Evolutionary conservation across 2,329 filamentous ascomycete genomes (phyloP).

Genomic region (Alternaria rosae): DNA sequence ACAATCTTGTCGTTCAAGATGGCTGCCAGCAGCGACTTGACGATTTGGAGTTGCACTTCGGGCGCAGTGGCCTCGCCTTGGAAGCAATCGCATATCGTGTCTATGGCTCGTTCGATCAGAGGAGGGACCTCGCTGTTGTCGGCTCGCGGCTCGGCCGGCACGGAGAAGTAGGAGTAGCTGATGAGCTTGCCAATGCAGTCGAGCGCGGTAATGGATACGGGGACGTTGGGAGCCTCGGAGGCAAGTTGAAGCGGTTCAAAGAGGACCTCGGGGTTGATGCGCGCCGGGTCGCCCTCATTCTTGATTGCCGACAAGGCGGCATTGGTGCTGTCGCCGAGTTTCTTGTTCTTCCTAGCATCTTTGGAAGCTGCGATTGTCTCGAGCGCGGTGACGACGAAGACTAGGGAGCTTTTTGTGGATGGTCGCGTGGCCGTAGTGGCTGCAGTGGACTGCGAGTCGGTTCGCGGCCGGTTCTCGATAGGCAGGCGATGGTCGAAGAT

Average conservation of each 20-base stretch:
- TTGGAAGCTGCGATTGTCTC: slow-evolving; percentile 91
- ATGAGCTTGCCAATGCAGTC: slow-evolving; percentile 99
- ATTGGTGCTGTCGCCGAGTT: slow-evolving; percentile 81
- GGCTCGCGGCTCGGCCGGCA: slow-evolving; percentile 59
- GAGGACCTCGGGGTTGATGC: slow-evolving; percentile 88
- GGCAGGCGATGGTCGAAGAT: slow-evolving; percentile 46
- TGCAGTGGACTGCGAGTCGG: slow-evolving; percentile 66
- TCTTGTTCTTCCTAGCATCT: slow-evolving; percentile 86
- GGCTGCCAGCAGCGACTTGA: slow-evolving; percentile 93
- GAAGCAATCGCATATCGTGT: slow-evolving; percentile 99
- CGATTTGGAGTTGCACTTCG: slow-evolving; percentile 95
- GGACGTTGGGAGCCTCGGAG: slow-evolving; percentile 83
- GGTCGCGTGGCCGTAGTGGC: slow-evolving; percentile 60
- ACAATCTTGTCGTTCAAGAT: slow-evolving; percentile 99
- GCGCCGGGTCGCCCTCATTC: slow-evolving; percentile 74
- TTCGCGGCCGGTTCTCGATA: slow-evolving; percentile 55
- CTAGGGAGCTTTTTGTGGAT: slow-evolving; percentile 86
- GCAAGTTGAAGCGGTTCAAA: slow-evolving; percentile 92
- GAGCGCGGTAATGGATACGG: slow-evolving; percentile 86
- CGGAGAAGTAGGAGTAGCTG: slow-evolving; percentile 97
- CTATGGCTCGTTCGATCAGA: slow-evolving; percentile 95
- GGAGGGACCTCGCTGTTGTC: slow-evolving; percentile 62
- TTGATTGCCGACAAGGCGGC: slow-evolving; percentile 87
- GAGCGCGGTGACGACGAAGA: slow-evolving; percentile 92
- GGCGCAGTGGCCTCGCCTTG: slow-evolving; percentile 92